phyloP scores from a whole-genome alignment of 768 basidiomycete species.

The Russula compacta region DNA sequence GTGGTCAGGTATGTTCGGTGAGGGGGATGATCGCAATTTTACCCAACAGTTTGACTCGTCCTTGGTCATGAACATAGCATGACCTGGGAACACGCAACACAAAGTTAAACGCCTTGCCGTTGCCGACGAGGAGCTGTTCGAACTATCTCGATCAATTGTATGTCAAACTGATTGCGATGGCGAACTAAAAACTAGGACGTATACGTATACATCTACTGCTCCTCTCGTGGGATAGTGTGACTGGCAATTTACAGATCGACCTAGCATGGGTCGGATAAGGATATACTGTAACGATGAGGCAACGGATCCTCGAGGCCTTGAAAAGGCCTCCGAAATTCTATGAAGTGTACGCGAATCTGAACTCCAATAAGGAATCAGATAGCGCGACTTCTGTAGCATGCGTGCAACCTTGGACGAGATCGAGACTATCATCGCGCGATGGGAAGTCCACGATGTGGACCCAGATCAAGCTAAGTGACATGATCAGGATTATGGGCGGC shows the following conservation, averaged over 20 bases:
- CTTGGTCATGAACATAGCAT: background rate
- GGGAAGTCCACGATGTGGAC: background rate
- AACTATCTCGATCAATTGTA: too few relatives aligned
- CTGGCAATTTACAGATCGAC: background rate
- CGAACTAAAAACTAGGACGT: background rate
- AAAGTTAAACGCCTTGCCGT: too few relatives aligned
- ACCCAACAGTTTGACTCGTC: too few relatives aligned
- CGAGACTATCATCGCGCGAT: background rate
- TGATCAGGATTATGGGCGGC: background rate
- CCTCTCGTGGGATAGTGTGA: background rate
- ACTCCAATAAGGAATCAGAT: background rate
- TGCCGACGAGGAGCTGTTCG: too few relatives aligned
- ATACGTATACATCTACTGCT: background rate
- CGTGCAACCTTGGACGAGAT: background rate
- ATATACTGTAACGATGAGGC: background rate
- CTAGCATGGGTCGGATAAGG: background rate
- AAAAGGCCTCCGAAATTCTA: background rate
- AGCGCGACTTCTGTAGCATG: background rate
- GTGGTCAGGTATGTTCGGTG: too few relatives aligned
- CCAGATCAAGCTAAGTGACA: slow-evolving; percentile 5
- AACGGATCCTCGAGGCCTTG: background rate
- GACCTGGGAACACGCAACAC: background rate
- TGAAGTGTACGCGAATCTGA: background rate
- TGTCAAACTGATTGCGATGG: background rate
- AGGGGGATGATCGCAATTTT: too few relatives aligned